phyloP scores from a whole-genome alignment of 192 early-diverging fungal genomes.

The Rhizophagus clarus region DNA sequence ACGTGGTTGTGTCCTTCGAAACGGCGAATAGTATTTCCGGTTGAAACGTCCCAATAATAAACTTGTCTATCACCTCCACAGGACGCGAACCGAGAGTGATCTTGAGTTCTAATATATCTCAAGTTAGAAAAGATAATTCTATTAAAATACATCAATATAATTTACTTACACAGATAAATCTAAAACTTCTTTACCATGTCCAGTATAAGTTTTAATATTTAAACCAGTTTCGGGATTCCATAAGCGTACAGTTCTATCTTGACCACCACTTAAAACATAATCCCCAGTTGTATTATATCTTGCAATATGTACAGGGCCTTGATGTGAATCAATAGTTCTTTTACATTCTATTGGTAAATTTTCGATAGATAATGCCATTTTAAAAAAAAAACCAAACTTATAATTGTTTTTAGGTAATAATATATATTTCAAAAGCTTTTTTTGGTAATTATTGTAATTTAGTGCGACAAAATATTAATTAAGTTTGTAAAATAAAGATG shows the following conservation, averaged over 20 bases:
- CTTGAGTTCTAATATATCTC: constrained; percentile 42
- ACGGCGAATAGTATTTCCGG: constrained; percentile 69
- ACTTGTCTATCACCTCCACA: constrained; percentile 82
- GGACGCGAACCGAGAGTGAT: constrained; percentile 72
- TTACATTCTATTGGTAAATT: constrained; percentile 4
- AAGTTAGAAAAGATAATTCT: background rate
- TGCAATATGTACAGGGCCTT: constrained; percentile 16
- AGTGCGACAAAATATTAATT: too few species aligned
- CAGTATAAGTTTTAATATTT: constrained; percentile 76
- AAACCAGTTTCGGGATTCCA: constrained; percentile 71
- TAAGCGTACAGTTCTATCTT: constrained; percentile 70
- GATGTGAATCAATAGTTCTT: background rate
- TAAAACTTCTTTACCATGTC: constrained; percentile 85
- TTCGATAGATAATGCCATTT: background rate
- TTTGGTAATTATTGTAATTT: too few species aligned
- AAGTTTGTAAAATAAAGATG: too few species aligned
- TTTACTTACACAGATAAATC: constrained; percentile 63
- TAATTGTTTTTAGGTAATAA: too few species aligned
- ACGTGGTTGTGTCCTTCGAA: constrained; percentile 80
- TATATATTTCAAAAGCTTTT: too few species aligned
- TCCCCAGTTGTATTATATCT: constrained; percentile 72
- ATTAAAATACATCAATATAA: background rate
- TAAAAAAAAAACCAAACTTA: too few species aligned
- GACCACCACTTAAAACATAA: constrained; percentile 82
- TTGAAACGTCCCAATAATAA: constrained; percentile 85